Base-by-base conservation (phyloP, 805 yeast species). In the Wickerhamomyces pijperi region DNA sequence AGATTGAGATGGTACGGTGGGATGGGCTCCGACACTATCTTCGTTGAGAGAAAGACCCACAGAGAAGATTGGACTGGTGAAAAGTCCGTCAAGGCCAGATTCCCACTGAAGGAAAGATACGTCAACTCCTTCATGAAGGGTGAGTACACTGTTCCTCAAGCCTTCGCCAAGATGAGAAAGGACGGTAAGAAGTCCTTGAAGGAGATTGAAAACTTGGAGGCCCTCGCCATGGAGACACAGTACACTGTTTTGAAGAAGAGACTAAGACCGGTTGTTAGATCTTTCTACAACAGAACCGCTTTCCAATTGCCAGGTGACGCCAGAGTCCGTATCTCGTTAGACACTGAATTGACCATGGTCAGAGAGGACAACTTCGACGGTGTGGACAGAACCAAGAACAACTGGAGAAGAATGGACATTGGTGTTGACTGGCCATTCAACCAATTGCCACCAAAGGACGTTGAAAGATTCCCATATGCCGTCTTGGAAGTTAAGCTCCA, bases 61-160 rank as follows among this genome's bases (percentile, higher is more conserved):
- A 76, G 98, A 61, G 98, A 92, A 62, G 99, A 92, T 67, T 90
- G 98, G 98, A 92, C 99, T 3, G 99, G 99, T 51, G 98, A 92
- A 61, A 90, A 90, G 63, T 85, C 96, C n/a, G 98, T 92, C 47
- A 92, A 92, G 64, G 97, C 97, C 5, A 75, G 98, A 59, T 92
- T 92, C 63, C 79, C 90, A 17, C 64, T 92, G 48, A 92, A 88
- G 60, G 98, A 92, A 59, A 85, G 82, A 59, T 74, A 86, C 55
- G 87, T 90, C 37, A 92, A 92, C 56, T 76, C 77, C 37, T 92
- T 86, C 59, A 59, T 90, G 64, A 63, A 65, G 28, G 99, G 98
- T 49, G 76, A 75, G 37, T 87, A 73, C 57, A 84, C 97, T 18
- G 95, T 88, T 11, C 72, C 75, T 35, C 92, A 87, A 60, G 94